Conservation (phyloP, 2,329 filamentous ascomycete species). For the Aspergillus sergii region DNA sequence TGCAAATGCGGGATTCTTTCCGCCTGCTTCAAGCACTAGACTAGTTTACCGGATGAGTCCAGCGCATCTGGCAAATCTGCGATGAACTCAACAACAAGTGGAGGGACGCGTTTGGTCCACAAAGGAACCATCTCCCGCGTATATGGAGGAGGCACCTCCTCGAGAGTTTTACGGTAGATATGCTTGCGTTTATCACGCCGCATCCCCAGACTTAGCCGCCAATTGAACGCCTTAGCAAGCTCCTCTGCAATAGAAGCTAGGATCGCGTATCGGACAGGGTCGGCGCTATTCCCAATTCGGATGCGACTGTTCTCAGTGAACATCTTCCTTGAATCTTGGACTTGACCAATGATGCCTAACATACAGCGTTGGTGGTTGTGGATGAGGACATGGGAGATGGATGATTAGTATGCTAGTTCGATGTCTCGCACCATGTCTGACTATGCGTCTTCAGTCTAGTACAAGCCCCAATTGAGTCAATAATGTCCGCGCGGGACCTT, state of each 20-base stretch:
- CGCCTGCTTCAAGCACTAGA: conserved; percentile 26
- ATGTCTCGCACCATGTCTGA: neutral
- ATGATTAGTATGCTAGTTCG: too few species aligned
- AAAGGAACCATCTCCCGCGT: conserved; percentile 3
- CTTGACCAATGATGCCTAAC: too few species aligned
- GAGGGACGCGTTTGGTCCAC: conserved; percentile 15
- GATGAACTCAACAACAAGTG: neutral
- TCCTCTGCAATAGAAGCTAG: neutral
- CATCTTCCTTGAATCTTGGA: too few species aligned
- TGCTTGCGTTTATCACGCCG: neutral
- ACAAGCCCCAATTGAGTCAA: neutral
- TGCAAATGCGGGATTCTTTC: conserved; percentile 21
- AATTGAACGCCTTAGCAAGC: neutral
- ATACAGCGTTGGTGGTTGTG: too few species aligned
- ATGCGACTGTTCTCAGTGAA: neutral
- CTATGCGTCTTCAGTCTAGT: neutral
- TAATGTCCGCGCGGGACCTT: too few species aligned
- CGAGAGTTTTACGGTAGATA: neutral
- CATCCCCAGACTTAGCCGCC: neutral
- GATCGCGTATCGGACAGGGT: neutral
- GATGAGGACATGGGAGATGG: too few species aligned
- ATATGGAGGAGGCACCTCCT: neutral
- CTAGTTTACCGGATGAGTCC: conserved; percentile 15
- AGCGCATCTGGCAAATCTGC: neutral
- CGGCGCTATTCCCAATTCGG: neutral